Evolutionary conservation across 2,329 filamentous ascomycete genomes (phyloP).

Genomic region (Claviceps maximensis): DNA sequence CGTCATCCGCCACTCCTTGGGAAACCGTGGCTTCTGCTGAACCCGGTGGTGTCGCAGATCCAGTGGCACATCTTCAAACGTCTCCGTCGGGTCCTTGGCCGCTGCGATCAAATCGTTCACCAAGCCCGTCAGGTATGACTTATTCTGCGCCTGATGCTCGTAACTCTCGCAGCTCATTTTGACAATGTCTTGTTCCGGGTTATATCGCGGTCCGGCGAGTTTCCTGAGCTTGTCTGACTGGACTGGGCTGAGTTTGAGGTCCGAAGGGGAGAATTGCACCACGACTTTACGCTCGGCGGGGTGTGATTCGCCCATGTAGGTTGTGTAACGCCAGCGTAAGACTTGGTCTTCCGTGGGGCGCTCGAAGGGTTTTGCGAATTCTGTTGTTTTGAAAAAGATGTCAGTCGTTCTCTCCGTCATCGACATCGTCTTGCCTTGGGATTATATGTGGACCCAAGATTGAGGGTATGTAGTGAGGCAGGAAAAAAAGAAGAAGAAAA

Average conservation of each 20-base stretch:
- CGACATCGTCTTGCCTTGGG: too few species aligned
- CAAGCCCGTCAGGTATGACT: slow-evolving; percentile 77
- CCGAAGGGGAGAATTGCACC: slow-evolving; percentile 67
- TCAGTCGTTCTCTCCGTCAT: background rate
- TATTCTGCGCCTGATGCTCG: slow-evolving; percentile 86
- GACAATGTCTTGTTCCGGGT: slow-evolving; percentile 66
- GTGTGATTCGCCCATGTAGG: slow-evolving; percentile 88
- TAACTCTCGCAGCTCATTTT: slow-evolving; percentile 88
- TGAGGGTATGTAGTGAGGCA: too few species aligned
- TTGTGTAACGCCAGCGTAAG: slow-evolving; percentile 91
- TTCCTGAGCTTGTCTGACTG: slow-evolving; percentile 78
- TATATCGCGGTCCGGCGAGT: slow-evolving; percentile 73
- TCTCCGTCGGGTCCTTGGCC: slow-evolving; percentile 66
- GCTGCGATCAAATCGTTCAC: slow-evolving; percentile 60
- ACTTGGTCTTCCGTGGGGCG: slow-evolving; percentile 54
- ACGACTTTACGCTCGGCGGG: slow-evolving; percentile 90
- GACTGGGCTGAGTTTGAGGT: slow-evolving; percentile 53
- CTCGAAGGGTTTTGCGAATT: slow-evolving; percentile 69
- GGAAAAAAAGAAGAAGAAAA: background rate
- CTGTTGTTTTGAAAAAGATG: slow-evolving; percentile 31
- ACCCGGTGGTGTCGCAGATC: slow-evolving; percentile 76
- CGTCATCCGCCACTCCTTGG: slow-evolving; percentile 71
- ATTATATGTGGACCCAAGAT: too few species aligned
- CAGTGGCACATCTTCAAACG: slow-evolving; percentile 78
- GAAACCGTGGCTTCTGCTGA: slow-evolving; percentile 58